phyloP scores from a whole-genome alignment of 331 rosid genomes.

The Cucumis variabilis region DNA sequence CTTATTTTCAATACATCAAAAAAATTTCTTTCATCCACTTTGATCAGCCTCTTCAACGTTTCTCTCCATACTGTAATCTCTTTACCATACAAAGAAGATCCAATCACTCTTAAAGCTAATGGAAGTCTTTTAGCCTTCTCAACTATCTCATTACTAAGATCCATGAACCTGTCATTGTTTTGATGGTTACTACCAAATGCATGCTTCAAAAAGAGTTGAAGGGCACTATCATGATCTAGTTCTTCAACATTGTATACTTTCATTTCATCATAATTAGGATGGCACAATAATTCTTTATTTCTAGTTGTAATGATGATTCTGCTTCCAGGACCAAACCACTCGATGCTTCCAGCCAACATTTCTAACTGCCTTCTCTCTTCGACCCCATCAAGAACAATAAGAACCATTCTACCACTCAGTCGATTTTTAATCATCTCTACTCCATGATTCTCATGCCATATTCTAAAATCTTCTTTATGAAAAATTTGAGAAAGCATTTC shows the following conservation, averaged over 20 bases:
- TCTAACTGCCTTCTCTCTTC: slow-evolving; percentile 25
- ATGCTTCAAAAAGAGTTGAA: slow-evolving; percentile 8
- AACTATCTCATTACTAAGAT: not conserved
- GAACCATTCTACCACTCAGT: slow-evolving; percentile 22
- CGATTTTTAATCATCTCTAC: not conserved
- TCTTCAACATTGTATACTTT: not conserved
- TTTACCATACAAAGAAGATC: not conserved
- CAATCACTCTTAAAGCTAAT: slow-evolving; percentile 10
- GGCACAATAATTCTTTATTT: not conserved
- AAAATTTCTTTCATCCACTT: not conserved
- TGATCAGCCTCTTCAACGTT: slow-evolving; percentile 4
- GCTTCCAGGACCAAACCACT: slow-evolving; percentile 34
- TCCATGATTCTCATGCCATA: slow-evolving; percentile 8
- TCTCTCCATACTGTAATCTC: not conserved
- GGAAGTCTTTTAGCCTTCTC: slow-evolving; percentile 5
- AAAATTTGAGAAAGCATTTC: not conserved
- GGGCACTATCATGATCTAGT: not conserved
- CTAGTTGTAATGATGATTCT: slow-evolving; percentile 41
- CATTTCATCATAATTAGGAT: not conserved
- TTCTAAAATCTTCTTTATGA: not conserved
- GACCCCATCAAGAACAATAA: slow-evolving; percentile 33
- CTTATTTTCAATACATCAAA: slow-evolving; percentile 10
- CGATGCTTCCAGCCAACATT: not conserved
- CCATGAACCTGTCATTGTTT: not conserved
- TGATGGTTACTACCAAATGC: slow-evolving; percentile 20